Base-by-base conservation (phyloP, 116 monocot species). In the Papilionanthe hybrid region DNA sequence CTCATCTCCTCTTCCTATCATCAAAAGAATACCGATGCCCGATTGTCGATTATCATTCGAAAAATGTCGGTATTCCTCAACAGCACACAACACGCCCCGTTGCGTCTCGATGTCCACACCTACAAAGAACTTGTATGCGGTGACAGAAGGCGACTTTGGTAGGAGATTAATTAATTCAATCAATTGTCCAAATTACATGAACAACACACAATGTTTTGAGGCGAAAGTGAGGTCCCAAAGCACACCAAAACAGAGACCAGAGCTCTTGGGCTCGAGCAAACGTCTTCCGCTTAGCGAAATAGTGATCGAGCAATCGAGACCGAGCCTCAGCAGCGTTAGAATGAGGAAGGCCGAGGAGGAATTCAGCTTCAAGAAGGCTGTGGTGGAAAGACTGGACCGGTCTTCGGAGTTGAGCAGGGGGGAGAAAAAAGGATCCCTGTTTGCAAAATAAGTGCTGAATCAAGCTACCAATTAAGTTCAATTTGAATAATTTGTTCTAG, bases 161-260 rank as follows among this genome's bases (percentile, higher is more conserved):
- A 68, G 83, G 27, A 29, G 86, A 23, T 82, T 81, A n/a, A 53
- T 79, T 42, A 81, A 82, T 71, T 29, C 56, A 0, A 72, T 27
- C 27, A 84, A 78, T 20, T 79, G 63, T 56, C 89, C 85, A 0
- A 90, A 79, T 66, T 94, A 94, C 88, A 95, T 95, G 95, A 76
- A 83, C 7, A 90, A 83, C 84, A 95, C 95, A 7, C 87, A 88
- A 72, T 90, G 90, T 1, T 95, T 87, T 71, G 90, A 85, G 50
- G 90, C 95, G 18, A 95, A 92, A 82, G 78, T 82, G 57, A 78
- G 95, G 78, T 92, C 92, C 0, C 95, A 92, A 32, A 95, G 95
- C 79, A 90, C 95, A n/a, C 95, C 95, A 49, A 92, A 86, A 84
- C 95, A 92, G 85, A 69, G 95, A 75, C 95, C 95, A 53, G 90